Evolutionary conservation across 73 alveolate genomes (phyloP).

Genomic region (Stentor roeselii): DNA sequence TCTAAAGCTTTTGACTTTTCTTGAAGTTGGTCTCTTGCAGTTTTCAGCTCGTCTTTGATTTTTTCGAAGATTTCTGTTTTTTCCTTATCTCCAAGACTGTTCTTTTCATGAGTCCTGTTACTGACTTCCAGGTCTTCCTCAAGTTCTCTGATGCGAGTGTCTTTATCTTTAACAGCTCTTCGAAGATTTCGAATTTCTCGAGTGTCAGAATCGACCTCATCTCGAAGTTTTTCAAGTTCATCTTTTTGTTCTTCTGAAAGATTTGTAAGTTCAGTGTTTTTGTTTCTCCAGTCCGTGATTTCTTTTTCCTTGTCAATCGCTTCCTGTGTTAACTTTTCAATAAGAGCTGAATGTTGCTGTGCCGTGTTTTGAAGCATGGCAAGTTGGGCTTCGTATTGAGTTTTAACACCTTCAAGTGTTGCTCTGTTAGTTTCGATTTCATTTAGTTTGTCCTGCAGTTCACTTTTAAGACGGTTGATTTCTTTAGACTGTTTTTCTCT

Average conservation of each 20-base stretch:
- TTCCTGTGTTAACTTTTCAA: not conserved
- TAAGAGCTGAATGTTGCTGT: not conserved
- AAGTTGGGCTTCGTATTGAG: not conserved
- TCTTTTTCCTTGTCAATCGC: not conserved
- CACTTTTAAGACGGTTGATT: not conserved
- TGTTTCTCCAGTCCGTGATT: not conserved
- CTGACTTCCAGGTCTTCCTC: not conserved
- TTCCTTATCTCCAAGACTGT: not conserved
- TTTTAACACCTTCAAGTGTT: not conserved
- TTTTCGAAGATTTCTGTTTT: not conserved
- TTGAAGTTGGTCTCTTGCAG: not conserved
- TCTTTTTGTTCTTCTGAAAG: not conserved
- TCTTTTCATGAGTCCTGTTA: not conserved
- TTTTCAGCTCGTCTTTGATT: not conserved
- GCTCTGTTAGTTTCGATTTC: not conserved
- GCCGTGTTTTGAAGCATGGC: not conserved
- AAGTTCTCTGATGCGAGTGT: slow-evolving; percentile 7
- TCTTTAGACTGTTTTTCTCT: slow-evolving; percentile 9
- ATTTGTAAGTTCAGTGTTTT: not conserved
- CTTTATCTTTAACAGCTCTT: not conserved
- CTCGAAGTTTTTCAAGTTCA: not conserved
- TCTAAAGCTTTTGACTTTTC: not conserved
- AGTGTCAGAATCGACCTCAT: not conserved
- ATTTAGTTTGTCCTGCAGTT: not conserved
- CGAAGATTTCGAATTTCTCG: slow-evolving; percentile 2